Percentiles rank a stretch among this genome's conserved stretches.
Conservation (phyloP, 2,329 filamentous ascomycete genomes). For the Neoascochyta sp. region DNA sequence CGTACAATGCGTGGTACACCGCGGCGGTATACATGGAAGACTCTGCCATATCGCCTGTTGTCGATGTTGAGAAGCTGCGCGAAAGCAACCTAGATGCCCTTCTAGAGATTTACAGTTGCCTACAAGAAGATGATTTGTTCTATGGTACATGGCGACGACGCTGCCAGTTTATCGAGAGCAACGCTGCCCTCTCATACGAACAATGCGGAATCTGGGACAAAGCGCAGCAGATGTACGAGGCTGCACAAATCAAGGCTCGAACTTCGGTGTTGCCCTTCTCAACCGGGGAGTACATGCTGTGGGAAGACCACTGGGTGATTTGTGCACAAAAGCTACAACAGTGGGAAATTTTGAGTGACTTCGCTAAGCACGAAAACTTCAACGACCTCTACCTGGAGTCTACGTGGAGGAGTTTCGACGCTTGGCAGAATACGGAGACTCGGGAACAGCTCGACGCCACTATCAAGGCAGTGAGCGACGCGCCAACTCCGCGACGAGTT, state of each 20-base stretch:
- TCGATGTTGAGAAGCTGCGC: conserved; percentile 77
- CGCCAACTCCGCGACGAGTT: conserved; percentile 84
- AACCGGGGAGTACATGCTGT: conserved; percentile 95
- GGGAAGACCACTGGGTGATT: conserved; percentile 98
- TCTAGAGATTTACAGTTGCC: conserved; percentile 83
- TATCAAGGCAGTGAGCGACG: conserved; percentile 96
- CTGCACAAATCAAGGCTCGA: conserved; percentile 92
- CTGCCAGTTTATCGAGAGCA: conserved; percentile 96
- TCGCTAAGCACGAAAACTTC: conserved; percentile 97
- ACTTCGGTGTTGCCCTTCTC: conserved; percentile 96
- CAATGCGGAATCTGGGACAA: conserved; percentile 99
- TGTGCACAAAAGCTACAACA: conserved; percentile 98
- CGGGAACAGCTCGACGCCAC: conserved; percentile 87
- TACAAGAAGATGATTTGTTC: conserved; percentile 95
- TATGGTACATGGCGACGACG: conserved; percentile 95
- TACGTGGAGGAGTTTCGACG: conserved; percentile 91
- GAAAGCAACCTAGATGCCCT: conserved; percentile 96
- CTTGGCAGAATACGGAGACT: conserved; percentile 83
- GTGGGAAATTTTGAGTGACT: conserved; percentile 97
- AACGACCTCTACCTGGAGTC: conserved; percentile 94
- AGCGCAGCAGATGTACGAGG: conserved; percentile 93
- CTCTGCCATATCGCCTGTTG: conserved; percentile 74
- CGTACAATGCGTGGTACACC: conserved; percentile 97
- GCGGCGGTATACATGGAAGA: conserved; percentile 87
- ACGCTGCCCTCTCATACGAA: conserved; percentile 94